A percentile compares a stretch with the other conserved stretches of the same genome.
Conservation (phyloP, 73 alveolate genomes). For the Paramecium caudatum region DNA sequence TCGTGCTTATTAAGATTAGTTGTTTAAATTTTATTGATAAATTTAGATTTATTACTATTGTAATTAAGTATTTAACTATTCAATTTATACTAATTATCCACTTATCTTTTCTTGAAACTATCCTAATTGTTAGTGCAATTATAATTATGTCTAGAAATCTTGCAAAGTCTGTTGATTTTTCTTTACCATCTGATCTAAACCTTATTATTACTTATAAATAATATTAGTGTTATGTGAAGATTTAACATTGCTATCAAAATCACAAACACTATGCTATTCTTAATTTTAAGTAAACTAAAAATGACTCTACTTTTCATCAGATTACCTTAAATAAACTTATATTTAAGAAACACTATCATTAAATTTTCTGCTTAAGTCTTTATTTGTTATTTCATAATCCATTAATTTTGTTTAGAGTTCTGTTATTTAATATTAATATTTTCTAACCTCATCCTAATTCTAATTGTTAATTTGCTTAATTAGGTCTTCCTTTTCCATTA, state of each 20-base stretch:
- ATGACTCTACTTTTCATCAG: constrained; percentile 26
- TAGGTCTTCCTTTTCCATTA: constrained; percentile 8
- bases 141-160: neutral
- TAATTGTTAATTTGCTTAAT: neutral
- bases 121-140: constrained; percentile 1
- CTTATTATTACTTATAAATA: neutral
- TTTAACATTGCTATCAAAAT: constrained; percentile 24
- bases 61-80: neutral
- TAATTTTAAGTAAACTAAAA: neutral
- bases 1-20: neutral
- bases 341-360: constrained; percentile 43
- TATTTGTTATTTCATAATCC: constrained; percentile 4
- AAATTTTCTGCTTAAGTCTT: constrained; percentile 34
- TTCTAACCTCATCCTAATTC: neutral
- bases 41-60: neutral
- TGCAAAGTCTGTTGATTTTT: neutral
- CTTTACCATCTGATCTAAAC: constrained; percentile 10
- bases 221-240: constrained; percentile 9
- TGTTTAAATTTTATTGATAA: neutral
- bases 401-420: neutral
- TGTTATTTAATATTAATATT: constrained; percentile 6
- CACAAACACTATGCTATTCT: constrained; percentile 32
- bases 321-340: neutral
- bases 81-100: neutral
- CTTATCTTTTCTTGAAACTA: constrained; percentile 1